A percentile compares a stretch with the other conserved stretches of the same genome.
These are phyloP conservation scores for Apiotrichum laibachii DNA, from an alignment of 1,284 basidiomycete species.

Conservation along the genomic window DNA sequence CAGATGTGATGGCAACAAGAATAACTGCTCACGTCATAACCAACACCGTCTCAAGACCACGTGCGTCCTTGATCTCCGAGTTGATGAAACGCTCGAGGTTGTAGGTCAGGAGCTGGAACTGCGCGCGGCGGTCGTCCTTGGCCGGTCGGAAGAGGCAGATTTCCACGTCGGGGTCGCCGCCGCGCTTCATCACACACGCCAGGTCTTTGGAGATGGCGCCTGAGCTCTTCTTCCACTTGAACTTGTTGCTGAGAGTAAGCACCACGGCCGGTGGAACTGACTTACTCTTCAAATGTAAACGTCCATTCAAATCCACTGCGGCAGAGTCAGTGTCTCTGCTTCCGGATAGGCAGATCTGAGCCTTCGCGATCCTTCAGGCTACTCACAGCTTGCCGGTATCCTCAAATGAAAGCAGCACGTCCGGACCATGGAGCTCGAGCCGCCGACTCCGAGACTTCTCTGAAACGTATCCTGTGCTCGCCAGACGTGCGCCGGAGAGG, in stretches of 20 bases:
- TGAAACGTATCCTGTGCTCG: conserved; percentile 31
- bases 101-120: conserved; percentile 47
- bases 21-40: conserved; percentile 32
- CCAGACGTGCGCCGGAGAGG: conserved; percentile 41
- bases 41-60: conserved; percentile 46
- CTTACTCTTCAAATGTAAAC: conserved; percentile 46
- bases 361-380: too few species aligned
- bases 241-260: conserved; percentile 37
- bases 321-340: neutral
- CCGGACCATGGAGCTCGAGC: conserved; percentile 48
- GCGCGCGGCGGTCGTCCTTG: neutral
- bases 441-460: conserved; percentile 40
- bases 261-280: neutral
- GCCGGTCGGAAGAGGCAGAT: conserved; percentile 48
- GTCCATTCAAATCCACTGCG: conserved; percentile 41
- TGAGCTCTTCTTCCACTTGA: conserved; percentile 45
- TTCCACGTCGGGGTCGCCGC: conserved; percentile 48
- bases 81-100: conserved; percentile 48
- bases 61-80: conserved; percentile 43
- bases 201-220: conserved; percentile 37
- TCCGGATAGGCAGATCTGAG: too few species aligned
- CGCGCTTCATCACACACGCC: conserved; percentile 45
- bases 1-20: too few species aligned
- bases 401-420: conserved; percentile 44
- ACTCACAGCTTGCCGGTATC: conserved; percentile 45